Evolutionary conservation across 169 alveolate genomes (phyloP), one percentile per base, ranked within the genome.

Genomic region (Cardiosporidium cionae): DNA sequence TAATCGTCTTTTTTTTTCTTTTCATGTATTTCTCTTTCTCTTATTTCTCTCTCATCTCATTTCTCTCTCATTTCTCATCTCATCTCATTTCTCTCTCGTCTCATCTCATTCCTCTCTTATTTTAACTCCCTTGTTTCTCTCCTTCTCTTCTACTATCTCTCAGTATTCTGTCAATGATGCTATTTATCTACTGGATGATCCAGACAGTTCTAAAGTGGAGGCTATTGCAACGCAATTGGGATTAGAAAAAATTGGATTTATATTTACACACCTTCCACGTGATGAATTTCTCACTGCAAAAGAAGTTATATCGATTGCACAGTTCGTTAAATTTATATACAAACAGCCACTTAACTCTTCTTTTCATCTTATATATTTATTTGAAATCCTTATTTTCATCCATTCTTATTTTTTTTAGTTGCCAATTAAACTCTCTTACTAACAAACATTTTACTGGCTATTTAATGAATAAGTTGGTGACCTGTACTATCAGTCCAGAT

Each of bases 211-310:
- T 25, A 36, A 86, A 22, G 98, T 91, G 9, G 98, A 95, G 79
- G 78, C 80, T 74, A 87, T 97, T 54, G 98, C 99, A n/a, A 90
- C 76, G 54, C 86, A 89, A 52, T 87, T 96, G 27, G 94, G 96
- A 5, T 84, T 97, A 23, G 99, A 97, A 84, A 84, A 92, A 70
- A 90, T 97, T 29, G 99, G 99, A 32, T 91, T 94, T 92, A 92
- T 95, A 66, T 94, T 93, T 81, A 96, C 99, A 5, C 91, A 94
- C 31, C 78, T 94, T 32, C 97, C 97, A 67, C 91, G 97, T 75
- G 98, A 95, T 64, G 93, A 92, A 65, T 90, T 92, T 70, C 82
- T 97, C 54, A 90, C 97, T 2, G 84, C 98, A 36, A 80, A 92
- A 53, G 99, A 95, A 80, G 87, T 97, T n/a, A 68, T 88, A 23